These are phyloP conservation scores for Butyriboletus loyo DNA, from an alignment of 768 basidiomycete species.

Conservation along the genomic window DNA sequence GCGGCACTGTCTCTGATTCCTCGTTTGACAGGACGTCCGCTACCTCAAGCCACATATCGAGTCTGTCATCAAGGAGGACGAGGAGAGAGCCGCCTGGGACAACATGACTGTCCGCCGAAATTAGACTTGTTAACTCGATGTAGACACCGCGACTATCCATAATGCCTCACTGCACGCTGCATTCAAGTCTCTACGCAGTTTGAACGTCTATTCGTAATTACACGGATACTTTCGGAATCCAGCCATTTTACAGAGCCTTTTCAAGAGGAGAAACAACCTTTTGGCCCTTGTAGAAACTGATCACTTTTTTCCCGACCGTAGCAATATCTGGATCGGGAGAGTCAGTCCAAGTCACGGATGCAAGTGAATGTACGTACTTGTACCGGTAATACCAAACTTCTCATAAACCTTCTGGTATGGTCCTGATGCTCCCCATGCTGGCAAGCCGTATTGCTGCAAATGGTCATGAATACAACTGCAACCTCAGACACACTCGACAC, in stretches of 20 bases:
- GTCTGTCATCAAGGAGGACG: conserved; percentile 69
- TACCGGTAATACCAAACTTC: conserved; percentile 81
- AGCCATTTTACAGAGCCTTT: conserved; percentile 55
- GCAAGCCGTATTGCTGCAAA: conserved; percentile 63
- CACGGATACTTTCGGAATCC: neutral
- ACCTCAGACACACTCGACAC: neutral
- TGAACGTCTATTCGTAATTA: conserved; percentile 11
- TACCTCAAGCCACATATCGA: conserved; percentile 81
- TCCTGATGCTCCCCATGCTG: conserved; percentile 83
- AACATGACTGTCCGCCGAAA: conserved; percentile 67
- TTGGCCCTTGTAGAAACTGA: conserved; percentile 79
- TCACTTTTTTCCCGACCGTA: conserved; percentile 77
- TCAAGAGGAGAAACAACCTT: conserved; percentile 70
- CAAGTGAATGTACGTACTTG: conserved; percentile 45
- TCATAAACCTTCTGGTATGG: conserved; percentile 90
- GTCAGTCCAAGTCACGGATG: conserved; percentile 6
- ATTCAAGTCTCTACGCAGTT: neutral
- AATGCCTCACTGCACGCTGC: conserved; percentile 4
- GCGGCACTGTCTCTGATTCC: conserved; percentile 6
- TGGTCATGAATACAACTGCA: neutral
- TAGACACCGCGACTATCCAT: conserved; percentile 23
- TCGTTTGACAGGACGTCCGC: conserved; percentile 66
- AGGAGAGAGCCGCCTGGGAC: conserved; percentile 82
- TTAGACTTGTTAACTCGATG: conserved; percentile 37
- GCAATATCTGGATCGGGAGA: conserved; percentile 58